Conservation (phyloP, 257 asterid genomes). For the Solanum commersonii region DNA sequence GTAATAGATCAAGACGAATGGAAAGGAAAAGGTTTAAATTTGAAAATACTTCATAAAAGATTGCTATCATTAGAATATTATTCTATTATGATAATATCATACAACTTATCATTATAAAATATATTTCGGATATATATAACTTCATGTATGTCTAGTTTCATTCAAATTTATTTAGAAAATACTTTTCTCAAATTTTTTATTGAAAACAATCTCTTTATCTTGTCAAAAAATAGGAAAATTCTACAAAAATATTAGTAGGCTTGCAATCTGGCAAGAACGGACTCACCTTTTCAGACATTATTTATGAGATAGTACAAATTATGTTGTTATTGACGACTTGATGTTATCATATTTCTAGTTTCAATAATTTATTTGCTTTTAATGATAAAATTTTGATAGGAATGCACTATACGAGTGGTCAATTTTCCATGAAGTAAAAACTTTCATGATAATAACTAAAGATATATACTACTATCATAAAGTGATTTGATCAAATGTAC, state of each 20-base stretch:
- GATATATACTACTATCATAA: background rate
- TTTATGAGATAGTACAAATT: background rate
- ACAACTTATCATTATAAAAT: background rate
- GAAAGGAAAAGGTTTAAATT: background rate
- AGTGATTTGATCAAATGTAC: background rate
- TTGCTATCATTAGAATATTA: background rate
- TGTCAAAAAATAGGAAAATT: too few species aligned
- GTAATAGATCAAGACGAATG: background rate
- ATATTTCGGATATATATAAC: background rate
- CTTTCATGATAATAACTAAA: background rate
- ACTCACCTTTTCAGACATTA: background rate
- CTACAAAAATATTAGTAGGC: too few species aligned
- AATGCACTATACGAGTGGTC: background rate
- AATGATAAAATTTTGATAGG: background rate
- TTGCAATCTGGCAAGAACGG: background rate
- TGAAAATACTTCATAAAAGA: background rate
- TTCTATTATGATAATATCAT: background rate
- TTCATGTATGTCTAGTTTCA: too few species aligned
- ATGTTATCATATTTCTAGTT: background rate
- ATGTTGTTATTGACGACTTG: background rate
- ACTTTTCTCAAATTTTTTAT: background rate
- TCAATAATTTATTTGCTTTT: background rate
- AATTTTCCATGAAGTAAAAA: background rate
- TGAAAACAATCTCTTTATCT: background rate
- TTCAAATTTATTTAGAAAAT: background rate